Evolutionary conservation across 116 monocot genomes (phyloP).

Genomic region (Phalaenopsis hybrid): DNA sequence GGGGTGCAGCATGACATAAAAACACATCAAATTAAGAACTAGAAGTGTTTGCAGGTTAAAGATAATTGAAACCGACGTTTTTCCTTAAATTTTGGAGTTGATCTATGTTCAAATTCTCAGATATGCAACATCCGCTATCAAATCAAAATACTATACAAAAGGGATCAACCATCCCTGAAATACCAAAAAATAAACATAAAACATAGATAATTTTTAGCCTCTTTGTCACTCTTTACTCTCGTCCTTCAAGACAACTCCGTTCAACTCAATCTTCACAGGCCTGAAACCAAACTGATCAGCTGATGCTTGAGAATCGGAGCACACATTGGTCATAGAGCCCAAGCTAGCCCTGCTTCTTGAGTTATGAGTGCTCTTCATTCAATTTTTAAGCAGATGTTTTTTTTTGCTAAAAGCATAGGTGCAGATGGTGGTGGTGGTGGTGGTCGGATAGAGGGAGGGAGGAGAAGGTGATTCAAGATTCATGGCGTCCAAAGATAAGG

Average conservation of each 20-base stretch:
- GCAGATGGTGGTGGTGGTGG: neutral
- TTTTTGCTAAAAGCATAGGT: conserved; percentile 61
- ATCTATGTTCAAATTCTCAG: too few species aligned
- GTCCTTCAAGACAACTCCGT: conserved; percentile 6
- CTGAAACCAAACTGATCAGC: too few species aligned
- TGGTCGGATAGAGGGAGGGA: neutral
- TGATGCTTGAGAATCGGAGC: conserved; percentile 9
- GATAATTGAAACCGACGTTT: too few species aligned
- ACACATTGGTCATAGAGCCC: conserved; percentile 5
- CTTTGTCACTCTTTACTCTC: conserved; percentile 20
- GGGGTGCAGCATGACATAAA: too few species aligned
- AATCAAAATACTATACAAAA: too few species aligned
- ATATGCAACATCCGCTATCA: too few species aligned
- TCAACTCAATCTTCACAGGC: conserved; percentile 13
- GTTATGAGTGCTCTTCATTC: conserved; percentile 32
- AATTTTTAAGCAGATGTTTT: conserved; percentile 78
- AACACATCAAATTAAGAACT: too few species aligned
- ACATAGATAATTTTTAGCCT: too few species aligned
- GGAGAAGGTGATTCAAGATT: neutral
- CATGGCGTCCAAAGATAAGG: conserved; percentile 39
- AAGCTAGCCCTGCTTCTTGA: conserved; percentile 7
- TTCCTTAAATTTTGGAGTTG: too few species aligned
- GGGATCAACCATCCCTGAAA: too few species aligned
- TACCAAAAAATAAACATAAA: too few species aligned
- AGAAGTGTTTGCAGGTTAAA: too few species aligned